These are phyloP conservation scores for Phaeomoniella chlamydospora DNA, from an alignment of 2,329 filamentous ascomycete species.

Conservation along the genomic window DNA sequence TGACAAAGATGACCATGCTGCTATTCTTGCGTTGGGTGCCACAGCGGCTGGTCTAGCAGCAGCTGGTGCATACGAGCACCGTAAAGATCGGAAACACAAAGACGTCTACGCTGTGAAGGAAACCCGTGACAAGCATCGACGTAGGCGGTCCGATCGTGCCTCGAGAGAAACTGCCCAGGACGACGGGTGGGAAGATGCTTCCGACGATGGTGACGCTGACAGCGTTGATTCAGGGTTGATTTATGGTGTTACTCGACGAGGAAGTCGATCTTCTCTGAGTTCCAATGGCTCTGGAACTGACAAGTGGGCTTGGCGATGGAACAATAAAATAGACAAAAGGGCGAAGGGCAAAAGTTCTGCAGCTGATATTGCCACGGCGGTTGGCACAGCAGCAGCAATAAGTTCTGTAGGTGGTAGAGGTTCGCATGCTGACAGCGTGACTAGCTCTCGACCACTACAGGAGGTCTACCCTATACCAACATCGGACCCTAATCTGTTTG, in stretches of 20 bases:
- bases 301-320: conserved; percentile 49
- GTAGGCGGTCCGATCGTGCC: conserved; percentile 6
- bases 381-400: neutral
- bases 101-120: conserved; percentile 9
- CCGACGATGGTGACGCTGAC: conserved; percentile 35
- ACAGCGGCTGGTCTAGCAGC: conserved; percentile 31
- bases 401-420: conserved; percentile 2
- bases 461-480: conserved; percentile 54
- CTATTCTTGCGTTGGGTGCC: conserved; percentile 32
- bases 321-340: conserved; percentile 30
- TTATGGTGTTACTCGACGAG: conserved; percentile 36
- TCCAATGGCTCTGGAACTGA: conserved; percentile 39
- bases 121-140: conserved; percentile 1
- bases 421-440: conserved; percentile 23
- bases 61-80: conserved; percentile 12
- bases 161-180: conserved; percentile 25
- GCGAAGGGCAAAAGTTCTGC: conserved; percentile 12
- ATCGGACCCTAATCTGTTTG: conserved; percentile 48
- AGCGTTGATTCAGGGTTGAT: conserved; percentile 45
- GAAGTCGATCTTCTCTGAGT: conserved; percentile 36
- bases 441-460: conserved; percentile 38
- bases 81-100: conserved; percentile 7
- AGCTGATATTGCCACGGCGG: neutral
- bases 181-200: conserved; percentile 45
- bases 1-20: conserved; percentile 25